Base-by-base conservation (phyloP, 78 protist species). In the Protostelium mycophagum region DNA sequence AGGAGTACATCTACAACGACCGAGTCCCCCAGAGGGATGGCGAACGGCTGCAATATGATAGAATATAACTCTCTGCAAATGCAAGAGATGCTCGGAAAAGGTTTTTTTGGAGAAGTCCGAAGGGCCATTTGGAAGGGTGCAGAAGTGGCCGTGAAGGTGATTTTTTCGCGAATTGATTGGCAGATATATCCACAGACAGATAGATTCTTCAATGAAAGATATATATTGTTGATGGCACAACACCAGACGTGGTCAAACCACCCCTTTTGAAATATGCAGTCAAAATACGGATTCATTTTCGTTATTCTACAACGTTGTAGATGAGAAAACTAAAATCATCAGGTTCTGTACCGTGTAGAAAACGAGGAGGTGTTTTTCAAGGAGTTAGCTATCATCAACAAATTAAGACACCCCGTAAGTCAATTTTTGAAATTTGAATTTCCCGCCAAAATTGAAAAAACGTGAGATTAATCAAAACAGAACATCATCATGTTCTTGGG, bases 101-200 rank as follows among this genome's bases (percentile, higher is more conserved):
- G 94, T 35, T 92, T 90, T 63, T 92, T 92, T 89, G 94, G 94
- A 28, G 92, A 92, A 36, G 94, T 92, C 35, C 88, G 88, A 83
- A 92, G 90, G 34, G 94, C 94, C 0, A 87, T 86, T 63, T 92
- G 94, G 94, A 92, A 92, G 28, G 94, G 94, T 37, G 94, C 94
- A 0, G 39, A 87, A 28, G 94, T 92, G 25, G 94, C 94, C 31
- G 91, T 92, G 9, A 92, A 92, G 88, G 85, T 92, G 28, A 28
- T 16, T 51, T 25, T 51, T 51, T 16, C n/a, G n/a, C n/a, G n/a
- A n/a, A n/a, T n/a, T n/a, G n/a, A n/a, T 91, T 0, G 92, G 89
- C n/a, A 28, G 94, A 36, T 89, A 91, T 63, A 37, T 86, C 29
- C 89, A 87, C 86, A 87, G 94, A 84, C 88, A 91, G 10, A 91